phyloP scores from a whole-genome alignment of 176 grass and related monocot genomes.

The Coix lacrymajobi region DNA sequence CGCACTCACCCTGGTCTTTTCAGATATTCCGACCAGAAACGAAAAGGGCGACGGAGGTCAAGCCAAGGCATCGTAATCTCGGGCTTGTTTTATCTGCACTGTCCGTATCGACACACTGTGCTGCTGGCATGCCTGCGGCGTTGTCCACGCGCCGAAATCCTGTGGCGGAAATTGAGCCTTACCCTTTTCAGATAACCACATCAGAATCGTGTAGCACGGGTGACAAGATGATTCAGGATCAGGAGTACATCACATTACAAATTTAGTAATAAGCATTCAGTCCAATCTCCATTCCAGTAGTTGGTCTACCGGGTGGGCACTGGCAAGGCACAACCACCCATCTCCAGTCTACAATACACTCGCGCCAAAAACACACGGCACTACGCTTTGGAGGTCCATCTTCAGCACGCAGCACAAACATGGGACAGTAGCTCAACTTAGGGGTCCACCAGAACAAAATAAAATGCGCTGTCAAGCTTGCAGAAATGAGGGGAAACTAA shows the following conservation, averaged over 20 bases:
- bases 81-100: not conserved
- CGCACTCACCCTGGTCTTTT: not conserved
- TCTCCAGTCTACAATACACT: not conserved
- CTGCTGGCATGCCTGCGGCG: not conserved
- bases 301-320: not conserved
- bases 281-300: not conserved
- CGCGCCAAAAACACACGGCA: slow-evolving; percentile 1
- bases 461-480: not conserved
- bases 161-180: not conserved
- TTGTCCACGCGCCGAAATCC: no score
- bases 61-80: not conserved
- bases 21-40: not conserved
- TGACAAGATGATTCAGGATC: not conserved
- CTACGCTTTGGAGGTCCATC: not conserved
- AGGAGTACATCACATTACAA: not conserved
- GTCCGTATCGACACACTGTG: not conserved
- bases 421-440: not conserved
- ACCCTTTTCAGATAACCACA: not conserved
- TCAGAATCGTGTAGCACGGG: not conserved
- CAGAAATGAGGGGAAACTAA: not conserved
- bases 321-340: not conserved
- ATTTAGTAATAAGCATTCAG: not conserved
- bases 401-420: not conserved
- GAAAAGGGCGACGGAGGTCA: not conserved
- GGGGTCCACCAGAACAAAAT: not conserved